Conservation (phyloP, 2,329 filamentous ascomycete species). For the Sclerotinia subarctica region DNA sequence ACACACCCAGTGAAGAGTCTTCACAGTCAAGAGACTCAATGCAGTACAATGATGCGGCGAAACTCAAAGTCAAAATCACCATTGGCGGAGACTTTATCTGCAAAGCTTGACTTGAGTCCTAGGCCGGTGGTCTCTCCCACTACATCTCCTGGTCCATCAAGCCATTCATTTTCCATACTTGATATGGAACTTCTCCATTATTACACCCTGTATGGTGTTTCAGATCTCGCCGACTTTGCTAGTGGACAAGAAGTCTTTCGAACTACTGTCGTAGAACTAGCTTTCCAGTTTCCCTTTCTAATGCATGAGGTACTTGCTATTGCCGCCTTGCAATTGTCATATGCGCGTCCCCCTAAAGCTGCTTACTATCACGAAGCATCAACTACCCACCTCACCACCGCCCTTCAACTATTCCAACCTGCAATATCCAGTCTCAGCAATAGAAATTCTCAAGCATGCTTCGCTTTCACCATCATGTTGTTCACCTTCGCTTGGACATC, state of each 20-base stretch:
- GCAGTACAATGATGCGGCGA: slow-evolving; percentile 1
- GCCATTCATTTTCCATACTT: slow-evolving; percentile 34
- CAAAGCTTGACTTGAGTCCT: slow-evolving; percentile 13
- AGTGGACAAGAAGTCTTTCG: slow-evolving; percentile 27
- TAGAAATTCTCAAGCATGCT: slow-evolving; percentile 38
- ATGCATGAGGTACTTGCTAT: slow-evolving; percentile 41
- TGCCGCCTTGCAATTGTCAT: slow-evolving; percentile 40
- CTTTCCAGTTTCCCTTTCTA: slow-evolving; percentile 37
- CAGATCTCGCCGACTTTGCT: slow-evolving; percentile 28
- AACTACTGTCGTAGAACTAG: slow-evolving; percentile 30
- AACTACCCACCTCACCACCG: slow-evolving; percentile 37
- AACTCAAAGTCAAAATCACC: slow-evolving; percentile 20
- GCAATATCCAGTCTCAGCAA: slow-evolving; percentile 46
- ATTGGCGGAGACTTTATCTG: slow-evolving; percentile 10
- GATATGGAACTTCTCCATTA: slow-evolving; percentile 46
- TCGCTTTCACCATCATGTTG: slow-evolving; percentile 37
- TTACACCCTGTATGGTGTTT: slow-evolving; percentile 42
- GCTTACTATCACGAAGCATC: slow-evolving; percentile 33
- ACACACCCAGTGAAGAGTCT: slow-evolving; percentile 31
- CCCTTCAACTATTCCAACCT: slow-evolving; percentile 37
- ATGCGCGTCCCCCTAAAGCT: slow-evolving; percentile 29
- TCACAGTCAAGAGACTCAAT: slow-evolving; percentile 10
- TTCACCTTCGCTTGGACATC: slow-evolving; percentile 40
- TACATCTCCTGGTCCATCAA: neutral
- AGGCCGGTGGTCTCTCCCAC: slow-evolving; percentile 7